These are phyloP conservation scores for Pseudomonodictys pantanalensis DNA, from an alignment of 495 filamentous ascomycete species.

Conservation along the genomic window DNA sequence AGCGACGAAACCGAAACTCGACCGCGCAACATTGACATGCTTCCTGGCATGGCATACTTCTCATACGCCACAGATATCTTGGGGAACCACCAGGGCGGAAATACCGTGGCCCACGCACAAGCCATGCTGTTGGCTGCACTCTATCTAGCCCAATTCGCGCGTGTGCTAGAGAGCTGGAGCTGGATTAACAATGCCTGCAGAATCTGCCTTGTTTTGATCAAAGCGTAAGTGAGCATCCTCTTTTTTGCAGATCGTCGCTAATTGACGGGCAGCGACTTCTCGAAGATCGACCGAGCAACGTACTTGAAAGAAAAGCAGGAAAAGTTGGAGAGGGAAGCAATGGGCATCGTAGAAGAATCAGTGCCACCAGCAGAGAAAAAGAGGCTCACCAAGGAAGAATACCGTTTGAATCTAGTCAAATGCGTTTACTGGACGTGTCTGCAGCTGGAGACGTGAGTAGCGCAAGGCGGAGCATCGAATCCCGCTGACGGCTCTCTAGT, in stretches of 20 bases:
- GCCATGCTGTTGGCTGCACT: slow-evolving; percentile 82
- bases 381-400: slow-evolving; percentile 13
- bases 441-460: slow-evolving; percentile 79
- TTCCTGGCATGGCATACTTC: slow-evolving; percentile 88
- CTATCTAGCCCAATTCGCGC: slow-evolving; percentile 81
- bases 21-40: slow-evolving; percentile 72
- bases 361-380: not conserved
- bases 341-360: no score
- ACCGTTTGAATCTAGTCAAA: slow-evolving; percentile 53
- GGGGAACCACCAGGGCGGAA: slow-evolving; percentile 72
- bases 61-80: slow-evolving; percentile 83
- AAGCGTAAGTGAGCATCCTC: slow-evolving; percentile 53
- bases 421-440: slow-evolving; percentile 93
- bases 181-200: slow-evolving; percentile 81
- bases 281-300: slow-evolving; percentile 8
- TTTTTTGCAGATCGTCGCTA: not conserved
- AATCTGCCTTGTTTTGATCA: slow-evolving; percentile 71
- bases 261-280: slow-evolving; percentile 1
- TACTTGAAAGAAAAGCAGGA: no score
- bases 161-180: slow-evolving; percentile 83
- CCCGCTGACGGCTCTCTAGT: slow-evolving; percentile 45
- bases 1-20: slow-evolving; percentile 13
- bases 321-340: no score
- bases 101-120: slow-evolving; percentile 76
- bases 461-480: not conserved